Evolutionary conservation across 768 basidiomycete genomes (phyloP).

Genomic region (Xanthoconium stramineum): DNA sequence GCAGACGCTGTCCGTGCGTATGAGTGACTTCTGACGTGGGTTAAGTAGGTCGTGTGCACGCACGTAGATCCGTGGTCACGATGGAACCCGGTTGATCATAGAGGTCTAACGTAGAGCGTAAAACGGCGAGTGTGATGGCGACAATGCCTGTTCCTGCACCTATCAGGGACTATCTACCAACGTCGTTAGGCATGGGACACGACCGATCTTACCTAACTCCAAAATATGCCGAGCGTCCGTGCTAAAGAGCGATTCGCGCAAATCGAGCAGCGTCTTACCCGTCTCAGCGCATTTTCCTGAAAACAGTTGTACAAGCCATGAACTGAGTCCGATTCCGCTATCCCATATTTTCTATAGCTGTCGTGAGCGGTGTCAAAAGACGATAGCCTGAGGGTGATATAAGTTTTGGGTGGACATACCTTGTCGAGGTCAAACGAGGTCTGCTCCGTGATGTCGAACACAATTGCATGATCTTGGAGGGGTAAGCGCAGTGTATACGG

Average conservation of each 20-base stretch:
- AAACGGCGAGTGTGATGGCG: conserved; percentile 57
- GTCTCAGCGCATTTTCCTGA: not conserved
- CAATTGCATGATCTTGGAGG: not conserved
- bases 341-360: conserved; percentile 89
- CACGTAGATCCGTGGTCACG: conserved; percentile 72
- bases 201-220: conserved; percentile 58
- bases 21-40: not conserved
- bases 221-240: conserved; percentile 43
- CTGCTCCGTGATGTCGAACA: conserved; percentile 65
- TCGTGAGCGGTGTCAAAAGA: conserved; percentile 12
- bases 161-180: conserved; percentile 22
- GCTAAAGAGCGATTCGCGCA: conserved; percentile 41
- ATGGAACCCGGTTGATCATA: conserved; percentile 33
- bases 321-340: conserved; percentile 81
- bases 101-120: conserved; percentile 40
- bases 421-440: conserved; percentile 93
- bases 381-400: not conserved
- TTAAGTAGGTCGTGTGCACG: conserved; percentile 20
- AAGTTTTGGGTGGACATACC: conserved; percentile 40
- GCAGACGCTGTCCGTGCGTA: conserved; percentile 63
- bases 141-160: conserved; percentile 88
- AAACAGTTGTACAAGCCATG: conserved; percentile 60
- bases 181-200: not conserved
- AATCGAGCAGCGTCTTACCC: conserved; percentile 3
- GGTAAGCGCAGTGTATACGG: conserved; percentile 14